These are phyloP conservation scores for Ilyonectria mors-panacis DNA, from an alignment of 2,329 filamentous ascomycete genomes.

Conservation along the genomic window DNA sequence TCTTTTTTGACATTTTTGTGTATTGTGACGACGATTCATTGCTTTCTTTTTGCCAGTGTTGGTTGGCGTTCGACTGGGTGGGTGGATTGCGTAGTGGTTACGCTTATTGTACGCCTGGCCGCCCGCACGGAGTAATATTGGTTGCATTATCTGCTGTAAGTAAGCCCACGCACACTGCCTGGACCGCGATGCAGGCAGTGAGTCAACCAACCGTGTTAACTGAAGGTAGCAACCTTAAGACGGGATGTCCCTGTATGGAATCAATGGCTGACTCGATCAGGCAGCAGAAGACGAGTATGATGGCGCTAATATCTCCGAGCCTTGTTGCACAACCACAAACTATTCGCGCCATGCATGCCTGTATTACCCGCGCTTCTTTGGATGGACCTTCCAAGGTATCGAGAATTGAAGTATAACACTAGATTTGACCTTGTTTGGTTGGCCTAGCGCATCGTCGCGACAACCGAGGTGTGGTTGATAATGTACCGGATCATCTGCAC, in stretches of 20 bases:
- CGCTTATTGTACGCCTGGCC: neutral
- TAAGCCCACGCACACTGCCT: neutral
- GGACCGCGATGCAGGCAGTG: neutral
- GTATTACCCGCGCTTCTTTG: neutral
- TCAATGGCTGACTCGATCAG: neutral
- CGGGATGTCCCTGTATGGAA: neutral
- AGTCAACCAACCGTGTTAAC: neutral
- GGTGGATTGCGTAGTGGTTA: neutral
- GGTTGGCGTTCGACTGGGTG: neutral
- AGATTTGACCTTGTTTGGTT: too few relatives aligned
- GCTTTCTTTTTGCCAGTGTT: constrained; percentile 1
- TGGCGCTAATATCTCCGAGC: neutral
- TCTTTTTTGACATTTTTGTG: constrained; percentile 32
- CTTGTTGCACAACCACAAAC: neutral
- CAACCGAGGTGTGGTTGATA: neutral
- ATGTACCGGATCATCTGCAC: neutral
- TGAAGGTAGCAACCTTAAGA: neutral
- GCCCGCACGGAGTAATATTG: neutral
- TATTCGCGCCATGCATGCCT: neutral
- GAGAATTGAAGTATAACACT: too few relatives aligned
- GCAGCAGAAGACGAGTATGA: neutral
- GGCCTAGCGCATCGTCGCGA: neutral
- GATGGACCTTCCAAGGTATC: neutral
- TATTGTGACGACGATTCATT: neutral
- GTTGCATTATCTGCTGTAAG: neutral